phyloP scores from a whole-genome alignment of 1,139 yeast genomes.

The Debaryomyces psychrophilus region DNA sequence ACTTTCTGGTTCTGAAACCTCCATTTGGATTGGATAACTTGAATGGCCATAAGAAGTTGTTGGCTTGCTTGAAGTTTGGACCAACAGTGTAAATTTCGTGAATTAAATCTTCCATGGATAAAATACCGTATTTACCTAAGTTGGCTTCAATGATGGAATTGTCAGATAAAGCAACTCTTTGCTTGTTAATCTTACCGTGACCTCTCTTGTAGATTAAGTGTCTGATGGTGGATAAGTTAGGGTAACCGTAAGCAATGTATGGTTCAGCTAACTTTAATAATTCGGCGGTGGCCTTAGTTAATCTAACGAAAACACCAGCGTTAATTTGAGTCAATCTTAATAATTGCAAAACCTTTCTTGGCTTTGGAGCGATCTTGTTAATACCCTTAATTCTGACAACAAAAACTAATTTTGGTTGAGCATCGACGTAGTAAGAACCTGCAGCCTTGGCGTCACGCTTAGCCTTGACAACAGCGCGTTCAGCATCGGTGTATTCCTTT shows the following conservation, averaged over 20 bases:
- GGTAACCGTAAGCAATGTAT: conserved; percentile 99
- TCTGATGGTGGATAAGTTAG: conserved; percentile 94
- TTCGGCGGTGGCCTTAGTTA: conserved; percentile 98
- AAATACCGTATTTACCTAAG: conserved; percentile 96
- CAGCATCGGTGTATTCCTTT: conserved; percentile 94
- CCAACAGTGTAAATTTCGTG: conserved; percentile 99
- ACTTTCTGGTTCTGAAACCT: conserved; percentile 99
- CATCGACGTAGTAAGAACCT: conserved; percentile 96
- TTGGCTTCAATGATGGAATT: conserved; percentile 91
- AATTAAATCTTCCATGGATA: conserved; percentile 94
- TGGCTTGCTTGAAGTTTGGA: conserved; percentile 99
- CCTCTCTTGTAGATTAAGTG: conserved; percentile 99
- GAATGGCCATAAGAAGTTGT: conserved; percentile 99
- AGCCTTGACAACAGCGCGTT: conserved; percentile 88
- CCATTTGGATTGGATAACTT: conserved; percentile 98
- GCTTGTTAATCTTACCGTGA: conserved; percentile 98
- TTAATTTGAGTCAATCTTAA: conserved; percentile 97
- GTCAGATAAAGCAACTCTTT: conserved; percentile 94
- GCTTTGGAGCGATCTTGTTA: conserved; percentile 99
- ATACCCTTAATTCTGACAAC: conserved; percentile 99
- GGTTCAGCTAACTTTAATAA: conserved; percentile 98
- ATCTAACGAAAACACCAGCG: conserved; percentile 97
- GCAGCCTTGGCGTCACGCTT: conserved; percentile 96
- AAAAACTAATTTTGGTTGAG: conserved; percentile 95
- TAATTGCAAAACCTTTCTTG: conserved; percentile 98